Base-by-base conservation (phyloP, 129 eudicot species). In the Flaveria bidentis region DNA sequence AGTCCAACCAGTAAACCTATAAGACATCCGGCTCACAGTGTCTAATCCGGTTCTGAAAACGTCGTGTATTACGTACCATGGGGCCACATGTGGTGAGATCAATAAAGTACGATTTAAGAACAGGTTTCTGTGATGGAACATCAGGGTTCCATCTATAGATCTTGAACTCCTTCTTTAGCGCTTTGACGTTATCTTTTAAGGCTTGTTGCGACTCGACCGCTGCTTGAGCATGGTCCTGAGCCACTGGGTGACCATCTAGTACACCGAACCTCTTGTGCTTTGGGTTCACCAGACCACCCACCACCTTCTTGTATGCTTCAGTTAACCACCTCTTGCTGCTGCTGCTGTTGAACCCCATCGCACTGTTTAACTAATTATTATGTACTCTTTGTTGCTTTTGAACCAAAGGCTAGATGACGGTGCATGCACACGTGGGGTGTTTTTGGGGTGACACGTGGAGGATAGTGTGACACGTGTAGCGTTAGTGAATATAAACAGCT, bases 131-230 rank as follows among this genome's bases (percentile, higher is more conserved):
- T 39, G 73, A 41, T 16, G 98, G 95, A 25, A 63, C 13, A 69
- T 86, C 80, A 28, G 98, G 96, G 80, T 72, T 90, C 98, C 97
- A 90, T 51, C 97, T 71, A 46, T 93, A 93, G 26, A 93, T 85
- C 81, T 83, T 87, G 85, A 93, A 90, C 71, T 90, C 97, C 78
- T 93, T 90, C 51, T 13, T 83, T 14, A 82, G 67, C 0, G 75
- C 69, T 28, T 71, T 79, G 9, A 76, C 67, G 15, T 28, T 77
- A 1, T 67, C 39, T 17, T 65, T 72, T 26, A 90, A 26, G 23
- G 51, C 45, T 52, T 75, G 57, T 18, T 81, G 87, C 7, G 89
- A 75, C 5, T 78, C 84, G 4, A 83, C 63, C 0, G 87, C 88
- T 72, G 83, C 85, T 57, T 90, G 82, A 10, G 97, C 96, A 77